phyloP scores from a whole-genome alignment of 176 grass and related monocot species.

The Echinochloa phyllopogon region DNA sequence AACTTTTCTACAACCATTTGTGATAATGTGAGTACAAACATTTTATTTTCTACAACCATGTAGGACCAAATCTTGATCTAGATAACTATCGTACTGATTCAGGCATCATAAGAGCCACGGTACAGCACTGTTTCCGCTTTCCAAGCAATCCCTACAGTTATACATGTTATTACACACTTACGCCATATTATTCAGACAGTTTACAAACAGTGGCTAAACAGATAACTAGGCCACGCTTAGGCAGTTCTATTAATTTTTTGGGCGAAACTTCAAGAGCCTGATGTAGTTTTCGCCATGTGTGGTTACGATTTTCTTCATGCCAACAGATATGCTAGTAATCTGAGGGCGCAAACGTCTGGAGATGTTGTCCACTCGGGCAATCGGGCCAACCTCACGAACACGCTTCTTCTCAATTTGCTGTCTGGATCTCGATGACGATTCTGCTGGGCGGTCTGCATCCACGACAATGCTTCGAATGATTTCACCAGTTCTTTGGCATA shows the following conservation, averaged over 20 bases:
- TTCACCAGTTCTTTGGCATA: conserved; percentile 73
- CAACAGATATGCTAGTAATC: conserved; percentile 68
- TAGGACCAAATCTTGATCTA: not conserved
- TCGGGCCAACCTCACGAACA: conserved; percentile 43
- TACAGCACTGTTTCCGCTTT: not conserved
- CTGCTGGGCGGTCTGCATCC: conserved; percentile 33
- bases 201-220: not conserved
- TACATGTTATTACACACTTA: not conserved
- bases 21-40: not conserved
- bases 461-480: conserved; percentile 53
- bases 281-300: conserved; percentile 82
- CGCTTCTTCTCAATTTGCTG: conserved; percentile 63
- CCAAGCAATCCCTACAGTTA: not conserved
- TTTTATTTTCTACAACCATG: not conserved
- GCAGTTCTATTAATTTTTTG: not conserved
- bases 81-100: not conserved
- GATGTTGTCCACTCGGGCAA: conserved; percentile 57
- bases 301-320: conserved; percentile 91
- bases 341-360: conserved; percentile 57
- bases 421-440: conserved; percentile 4
- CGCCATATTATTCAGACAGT: not conserved
- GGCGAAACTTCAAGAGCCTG: conserved; percentile 70
- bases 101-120: not conserved
- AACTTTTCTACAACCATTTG: not conserved
- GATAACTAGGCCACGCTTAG: not conserved